These are phyloP conservation scores for Mycena sp. DNA, from an alignment of 1,284 basidiomycete species.

Conservation along the genomic window DNA sequence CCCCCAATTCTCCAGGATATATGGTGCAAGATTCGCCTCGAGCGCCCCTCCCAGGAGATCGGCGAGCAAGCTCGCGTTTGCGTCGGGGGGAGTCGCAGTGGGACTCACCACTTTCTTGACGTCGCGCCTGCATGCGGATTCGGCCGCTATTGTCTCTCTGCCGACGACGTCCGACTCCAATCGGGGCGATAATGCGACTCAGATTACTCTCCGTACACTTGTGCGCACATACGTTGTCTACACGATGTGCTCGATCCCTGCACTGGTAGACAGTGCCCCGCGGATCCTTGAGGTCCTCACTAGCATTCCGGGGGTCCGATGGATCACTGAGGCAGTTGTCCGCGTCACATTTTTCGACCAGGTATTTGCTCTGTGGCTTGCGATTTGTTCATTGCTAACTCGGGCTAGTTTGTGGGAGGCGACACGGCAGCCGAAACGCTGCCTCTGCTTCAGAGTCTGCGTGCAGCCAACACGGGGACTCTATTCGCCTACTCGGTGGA, in stretches of 20 bases:
- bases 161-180: background rate
- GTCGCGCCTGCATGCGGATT: slow-evolving; percentile 14
- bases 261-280: slow-evolving; percentile 83
- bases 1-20: background rate
- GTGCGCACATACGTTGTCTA: slow-evolving; percentile 84
- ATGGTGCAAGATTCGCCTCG: slow-evolving; percentile 20
- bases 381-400: background rate
- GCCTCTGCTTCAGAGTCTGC: slow-evolving; percentile 70
- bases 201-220: slow-evolving; percentile 41
- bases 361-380: slow-evolving; percentile 49
- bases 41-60: background rate
- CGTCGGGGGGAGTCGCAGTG: slow-evolving; percentile 18
- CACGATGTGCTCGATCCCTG: slow-evolving; percentile 80
- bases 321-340: slow-evolving; percentile 77
- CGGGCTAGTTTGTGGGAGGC: slow-evolving; percentile 85
- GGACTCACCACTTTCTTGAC: slow-evolving; percentile 10
- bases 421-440: slow-evolving; percentile 80
- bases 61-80: slow-evolving; percentile 6
- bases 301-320: slow-evolving; percentile 72
- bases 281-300: slow-evolving; percentile 69
- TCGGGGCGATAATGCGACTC: slow-evolving; percentile 2
- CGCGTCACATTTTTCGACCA: slow-evolving; percentile 89
- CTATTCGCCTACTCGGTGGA: slow-evolving; percentile 90
- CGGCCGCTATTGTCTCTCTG: slow-evolving; percentile 1
- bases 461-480: slow-evolving; percentile 77